Conservation (phyloP, 2,329 filamentous ascomycete species). For the Periconia macrospinosa region DNA sequence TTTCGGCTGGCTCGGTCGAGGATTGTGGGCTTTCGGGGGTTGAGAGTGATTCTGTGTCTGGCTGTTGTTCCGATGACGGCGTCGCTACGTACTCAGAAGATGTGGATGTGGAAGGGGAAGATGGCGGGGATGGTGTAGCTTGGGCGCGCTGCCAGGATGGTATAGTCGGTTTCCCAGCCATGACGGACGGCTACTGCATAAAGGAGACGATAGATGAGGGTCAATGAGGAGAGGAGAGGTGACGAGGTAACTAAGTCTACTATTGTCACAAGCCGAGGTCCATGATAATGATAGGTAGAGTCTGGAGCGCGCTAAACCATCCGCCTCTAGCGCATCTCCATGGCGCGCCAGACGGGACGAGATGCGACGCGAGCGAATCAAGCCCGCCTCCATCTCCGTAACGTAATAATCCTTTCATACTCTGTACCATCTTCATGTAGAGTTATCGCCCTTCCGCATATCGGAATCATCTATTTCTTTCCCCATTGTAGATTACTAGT, state of each 20-base stretch:
- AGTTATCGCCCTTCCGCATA: too few relatives aligned
- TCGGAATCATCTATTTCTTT: background rate
- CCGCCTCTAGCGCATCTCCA: background rate
- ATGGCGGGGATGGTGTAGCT: background rate
- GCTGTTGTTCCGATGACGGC: slow-evolving; percentile 15
- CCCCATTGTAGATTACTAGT: too few relatives aligned
- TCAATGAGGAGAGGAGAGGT: background rate
- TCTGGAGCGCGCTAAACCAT: slow-evolving; percentile 6
- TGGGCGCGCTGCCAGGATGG: slow-evolving; percentile 41
- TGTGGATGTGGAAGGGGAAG: slow-evolving; percentile 6
- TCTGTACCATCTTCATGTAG: too few relatives aligned
- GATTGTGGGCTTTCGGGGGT: slow-evolving; percentile 8
- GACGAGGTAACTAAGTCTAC: background rate
- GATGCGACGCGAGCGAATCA: slow-evolving; percentile 2
- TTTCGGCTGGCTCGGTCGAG: slow-evolving; percentile 12
- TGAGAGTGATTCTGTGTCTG: slow-evolving; percentile 5
- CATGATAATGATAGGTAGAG: background rate
- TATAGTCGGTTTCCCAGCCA: slow-evolving; percentile 21
- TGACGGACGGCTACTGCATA: background rate
- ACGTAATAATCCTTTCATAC: background rate
- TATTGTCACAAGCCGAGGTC: background rate
- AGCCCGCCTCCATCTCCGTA: background rate
- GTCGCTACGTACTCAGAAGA: slow-evolving; percentile 12
- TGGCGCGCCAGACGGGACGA: background rate
- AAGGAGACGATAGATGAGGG: background rate